A percentile compares a stretch with the other conserved stretches of the same genome.
Conservation (phyloP, 257 asterid species). For the Agastache rugosa region DNA sequence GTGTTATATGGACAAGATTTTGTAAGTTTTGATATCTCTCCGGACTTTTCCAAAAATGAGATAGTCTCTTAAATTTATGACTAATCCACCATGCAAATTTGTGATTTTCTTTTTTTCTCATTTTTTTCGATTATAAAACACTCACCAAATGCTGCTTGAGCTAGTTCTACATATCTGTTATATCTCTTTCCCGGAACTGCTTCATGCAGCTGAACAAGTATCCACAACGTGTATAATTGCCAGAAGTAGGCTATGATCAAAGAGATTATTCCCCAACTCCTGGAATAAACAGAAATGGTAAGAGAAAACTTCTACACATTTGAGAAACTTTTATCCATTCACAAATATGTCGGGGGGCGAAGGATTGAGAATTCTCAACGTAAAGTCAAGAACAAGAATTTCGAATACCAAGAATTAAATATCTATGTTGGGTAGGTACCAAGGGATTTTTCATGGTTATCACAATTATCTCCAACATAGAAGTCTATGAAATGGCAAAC, state of each 20-base stretch:
- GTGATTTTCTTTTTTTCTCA: background rate
- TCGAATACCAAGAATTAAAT: background rate
- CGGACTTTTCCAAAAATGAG: background rate
- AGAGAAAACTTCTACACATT: background rate
- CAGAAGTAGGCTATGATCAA: constrained; percentile 83
- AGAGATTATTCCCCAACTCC: constrained; percentile 98
- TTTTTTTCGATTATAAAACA: background rate
- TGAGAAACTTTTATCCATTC: background rate
- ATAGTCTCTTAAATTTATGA: background rate
- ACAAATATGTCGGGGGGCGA: background rate
- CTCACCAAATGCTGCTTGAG: constrained; percentile 98
- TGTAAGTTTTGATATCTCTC: background rate
- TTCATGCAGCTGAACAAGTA: constrained; percentile 98
- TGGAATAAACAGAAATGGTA: constrained; percentile 34
- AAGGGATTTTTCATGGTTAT: background rate
- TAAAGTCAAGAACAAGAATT: background rate
- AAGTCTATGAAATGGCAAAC: background rate
- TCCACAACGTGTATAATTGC: constrained; percentile 96
- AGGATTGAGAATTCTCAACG: background rate
- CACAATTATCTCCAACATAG: background rate
- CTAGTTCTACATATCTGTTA: constrained; percentile 95
- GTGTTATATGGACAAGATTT: too few species aligned
- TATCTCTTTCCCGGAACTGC: constrained; percentile 99
- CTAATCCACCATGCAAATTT: background rate
- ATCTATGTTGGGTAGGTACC: background rate